Evolutionary conservation across 176 grass and related monocot species (phyloP).

Genomic region (Calamus simplicifolius): DNA sequence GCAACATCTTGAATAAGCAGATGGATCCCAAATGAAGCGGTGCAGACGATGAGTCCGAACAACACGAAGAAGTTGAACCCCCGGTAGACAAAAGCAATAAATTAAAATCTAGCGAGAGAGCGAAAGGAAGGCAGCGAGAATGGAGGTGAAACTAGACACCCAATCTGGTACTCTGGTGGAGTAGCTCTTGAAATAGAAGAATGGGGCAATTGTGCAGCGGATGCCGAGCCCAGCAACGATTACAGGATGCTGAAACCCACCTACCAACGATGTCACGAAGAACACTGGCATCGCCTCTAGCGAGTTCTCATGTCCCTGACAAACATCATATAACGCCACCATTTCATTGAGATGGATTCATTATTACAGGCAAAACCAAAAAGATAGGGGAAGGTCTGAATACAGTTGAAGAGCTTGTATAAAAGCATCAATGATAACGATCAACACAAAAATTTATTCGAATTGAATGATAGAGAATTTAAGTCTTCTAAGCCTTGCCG

Average conservation of each 20-base stretch:
- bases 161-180: constrained; percentile 76
- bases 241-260: constrained; percentile 63
- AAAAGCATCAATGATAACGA: background rate
- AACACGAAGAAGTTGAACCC: constrained; percentile 60
- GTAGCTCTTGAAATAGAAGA: constrained; percentile 99
- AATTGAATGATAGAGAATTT: background rate
- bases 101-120: no score
- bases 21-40: constrained; percentile 67
- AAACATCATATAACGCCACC: no score
- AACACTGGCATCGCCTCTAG: constrained; percentile 84
- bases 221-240: constrained; percentile 49
- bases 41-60: constrained; percentile 67
- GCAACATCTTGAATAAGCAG: constrained; percentile 49
- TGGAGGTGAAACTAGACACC: constrained; percentile 32
- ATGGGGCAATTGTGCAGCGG: constrained; percentile 57
- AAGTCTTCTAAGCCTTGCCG: constrained; percentile 67
- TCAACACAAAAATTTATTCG: no score
- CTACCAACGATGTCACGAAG: constrained; percentile 70
- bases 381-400: constrained; percentile 28
- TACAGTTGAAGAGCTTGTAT: constrained; percentile 88
- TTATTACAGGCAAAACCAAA: no score
- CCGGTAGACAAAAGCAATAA: constrained; percentile 14
- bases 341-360: no score
- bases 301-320: constrained; percentile 94
- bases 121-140: background rate